Evolutionary conservation across 2,329 filamentous ascomycete species (phyloP).

Genomic region (Colletotrichum sp.): DNA sequence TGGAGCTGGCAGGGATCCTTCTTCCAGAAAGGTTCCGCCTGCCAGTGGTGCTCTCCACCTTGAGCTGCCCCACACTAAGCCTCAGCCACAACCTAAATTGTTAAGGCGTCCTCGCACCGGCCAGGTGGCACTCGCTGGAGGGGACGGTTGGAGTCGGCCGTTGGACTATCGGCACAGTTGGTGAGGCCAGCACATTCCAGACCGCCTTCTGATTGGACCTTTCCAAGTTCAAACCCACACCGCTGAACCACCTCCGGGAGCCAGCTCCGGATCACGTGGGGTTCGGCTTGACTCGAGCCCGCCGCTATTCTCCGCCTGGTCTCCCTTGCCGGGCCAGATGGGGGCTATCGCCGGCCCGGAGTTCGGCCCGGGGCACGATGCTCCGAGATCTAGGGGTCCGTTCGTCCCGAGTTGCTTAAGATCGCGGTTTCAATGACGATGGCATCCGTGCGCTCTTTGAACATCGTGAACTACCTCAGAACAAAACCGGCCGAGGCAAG

Average conservation of each 20-base stretch:
- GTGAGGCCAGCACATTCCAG: not conserved
- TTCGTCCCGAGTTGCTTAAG: not conserved
- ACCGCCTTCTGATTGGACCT: not conserved
- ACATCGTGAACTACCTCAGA: not conserved
- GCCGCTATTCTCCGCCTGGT: not conserved
- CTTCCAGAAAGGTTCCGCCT: conserved; percentile 15
- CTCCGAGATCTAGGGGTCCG: not conserved
- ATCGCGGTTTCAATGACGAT: not conserved
- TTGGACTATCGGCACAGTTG: not conserved
- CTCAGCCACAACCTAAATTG: conserved; percentile 22
- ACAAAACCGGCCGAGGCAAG: not conserved
- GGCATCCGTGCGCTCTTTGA: not conserved
- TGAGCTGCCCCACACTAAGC: conserved; percentile 5
- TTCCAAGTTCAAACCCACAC: not conserved
- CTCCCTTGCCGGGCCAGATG: not conserved
- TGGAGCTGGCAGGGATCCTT: conserved; percentile 12
- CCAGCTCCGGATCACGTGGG: not conserved
- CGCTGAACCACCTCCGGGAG: not conserved
- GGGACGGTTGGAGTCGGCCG: not conserved
- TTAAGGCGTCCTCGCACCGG: not conserved
- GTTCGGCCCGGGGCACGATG: not conserved
- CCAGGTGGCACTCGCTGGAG: not conserved
- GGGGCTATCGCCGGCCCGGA: not conserved
- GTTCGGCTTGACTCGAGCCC: not conserved
- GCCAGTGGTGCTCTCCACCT: conserved; percentile 5